Percentiles rank a stretch among this genome's conserved stretches.
phyloP scores from a whole-genome alignment of 257 asterid species.

The Eustoma russellianum region DNA sequence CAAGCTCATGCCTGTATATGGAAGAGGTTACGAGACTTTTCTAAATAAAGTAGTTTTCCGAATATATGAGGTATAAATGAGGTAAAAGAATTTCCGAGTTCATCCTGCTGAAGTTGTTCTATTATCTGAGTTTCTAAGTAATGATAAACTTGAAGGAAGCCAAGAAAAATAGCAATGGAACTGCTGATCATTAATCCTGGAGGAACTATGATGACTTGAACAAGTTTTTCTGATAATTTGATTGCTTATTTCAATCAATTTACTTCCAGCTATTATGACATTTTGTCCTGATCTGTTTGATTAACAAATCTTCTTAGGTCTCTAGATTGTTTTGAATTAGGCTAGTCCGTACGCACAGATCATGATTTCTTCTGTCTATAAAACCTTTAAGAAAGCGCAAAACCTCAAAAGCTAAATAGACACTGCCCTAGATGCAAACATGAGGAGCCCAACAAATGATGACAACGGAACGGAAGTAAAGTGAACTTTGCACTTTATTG shows the following conservation, averaged over 20 bases:
- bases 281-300: slow-evolving; percentile 12
- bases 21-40: slow-evolving; percentile 65
- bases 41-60: slow-evolving; percentile 58
- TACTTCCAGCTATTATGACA: not conserved
- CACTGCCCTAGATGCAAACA: slow-evolving; percentile 28
- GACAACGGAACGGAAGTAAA: slow-evolving; percentile 89
- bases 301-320: slow-evolving; percentile 53
- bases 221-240: slow-evolving; percentile 75
- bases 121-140: slow-evolving; percentile 43
- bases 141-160: no score
- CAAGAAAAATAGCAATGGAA: slow-evolving; percentile 66
- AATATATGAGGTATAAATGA: slow-evolving; percentile 49
- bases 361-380: slow-evolving; percentile 82
- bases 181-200: slow-evolving; percentile 83
- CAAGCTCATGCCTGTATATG: slow-evolving; percentile 67
- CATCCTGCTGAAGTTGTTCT: slow-evolving; percentile 3
- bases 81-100: slow-evolving; percentile 36
- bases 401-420: slow-evolving; percentile 26
- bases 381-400: slow-evolving; percentile 23
- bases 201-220: slow-evolving; percentile 96
- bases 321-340: slow-evolving; percentile 75
- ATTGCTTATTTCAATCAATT: not conserved
- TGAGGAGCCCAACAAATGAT: slow-evolving; percentile 29
- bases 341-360: slow-evolving; percentile 87
- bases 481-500: slow-evolving; percentile 13